Conservation (phyloP, 495 filamentous ascomycete species). For the Letharia lupina region DNA sequence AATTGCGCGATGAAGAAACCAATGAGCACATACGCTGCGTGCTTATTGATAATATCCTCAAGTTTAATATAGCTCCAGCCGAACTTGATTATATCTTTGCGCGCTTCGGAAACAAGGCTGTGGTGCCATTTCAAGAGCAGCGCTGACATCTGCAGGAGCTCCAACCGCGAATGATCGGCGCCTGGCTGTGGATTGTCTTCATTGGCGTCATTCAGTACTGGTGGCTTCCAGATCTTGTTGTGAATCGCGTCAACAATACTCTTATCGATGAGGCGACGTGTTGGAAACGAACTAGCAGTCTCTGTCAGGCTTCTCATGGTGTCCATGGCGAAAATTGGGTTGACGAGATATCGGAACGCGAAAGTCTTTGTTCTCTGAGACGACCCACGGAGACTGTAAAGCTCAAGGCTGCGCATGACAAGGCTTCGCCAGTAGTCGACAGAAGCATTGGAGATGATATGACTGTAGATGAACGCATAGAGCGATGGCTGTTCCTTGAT, state of each 20-base stretch:
- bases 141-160: slow-evolving; percentile 87
- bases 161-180: slow-evolving; percentile 93
- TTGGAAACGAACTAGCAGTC: slow-evolving; percentile 23
- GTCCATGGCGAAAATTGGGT: slow-evolving; percentile 96
- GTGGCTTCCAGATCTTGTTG: slow-evolving; percentile 87
- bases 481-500: slow-evolving; percentile 68
- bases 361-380: slow-evolving; percentile 89
- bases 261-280: slow-evolving; percentile 68
- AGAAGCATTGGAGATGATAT: slow-evolving; percentile 76
- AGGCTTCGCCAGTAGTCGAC: slow-evolving; percentile 82
- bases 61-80: slow-evolving; percentile 97
- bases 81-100: slow-evolving; percentile 98
- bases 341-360: slow-evolving; percentile 82
- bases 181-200: slow-evolving; percentile 81
- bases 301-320: slow-evolving; percentile 50
- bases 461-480: slow-evolving; percentile 71
- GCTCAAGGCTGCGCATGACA: slow-evolving; percentile 76
- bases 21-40: slow-evolving; percentile 93
- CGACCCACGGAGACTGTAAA: slow-evolving; percentile 69
- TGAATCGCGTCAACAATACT: slow-evolving; percentile 85
- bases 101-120: slow-evolving; percentile 71
- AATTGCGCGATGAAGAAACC: slow-evolving; percentile 97
- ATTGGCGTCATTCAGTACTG: slow-evolving; percentile 61
- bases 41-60: slow-evolving; percentile 98
- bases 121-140: slow-evolving; percentile 91